Base-by-base conservation (phyloP, 1,284 basidiomycete genomes). In the Heterobasidion annosum region DNA sequence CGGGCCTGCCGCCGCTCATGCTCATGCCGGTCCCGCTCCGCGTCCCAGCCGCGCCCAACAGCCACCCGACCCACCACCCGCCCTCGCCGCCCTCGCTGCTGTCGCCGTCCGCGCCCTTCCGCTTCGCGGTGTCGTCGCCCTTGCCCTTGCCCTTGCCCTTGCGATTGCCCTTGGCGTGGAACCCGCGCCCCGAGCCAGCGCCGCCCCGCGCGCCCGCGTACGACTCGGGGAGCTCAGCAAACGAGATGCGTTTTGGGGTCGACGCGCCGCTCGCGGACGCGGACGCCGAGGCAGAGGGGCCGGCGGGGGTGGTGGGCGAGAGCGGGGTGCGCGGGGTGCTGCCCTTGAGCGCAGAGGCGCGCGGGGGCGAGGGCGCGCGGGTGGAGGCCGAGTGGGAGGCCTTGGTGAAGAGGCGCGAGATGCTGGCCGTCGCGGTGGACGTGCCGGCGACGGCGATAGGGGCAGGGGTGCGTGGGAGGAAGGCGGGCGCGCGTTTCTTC, bases 181-280 rank as follows among this genome's bases (percentile, higher is more conserved):
- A 55, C 35, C 59, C 56, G 59, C 51, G 65, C 35, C 66, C 47
- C 68, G 64, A 61, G 52, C 60, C 59, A 54, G 62, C 50, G 12
- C 53, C 54, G 9, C 52, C 56, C 19, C 49, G 59, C 50, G 47
- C 64, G 57, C 62, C 60, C 53, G 73, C 70, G 60, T 83, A 81
- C 46, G 79, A 76, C 66, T 88, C 85, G 0, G 85, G 84, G 37
- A 86, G 71, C 65, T 83, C 76, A 33, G 85, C 85, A 59, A 90
- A 90, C 57, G 82, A 85, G 51, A 90, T 89, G 32, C 82, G 75
- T 57, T 85, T 86, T 5, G 87, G 86, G n/a, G 86, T 88, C 35
- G 80, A 82, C 16, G 64, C 62, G 8, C 68, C 70, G 3, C 69
- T 71, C 33, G 66, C 65, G 13, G 60, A 55, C 33, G 56, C 56